Evolutionary conservation across 2,329 filamentous ascomycete species (phyloP).

Genomic region (Trichoderma arundinaceum): DNA sequence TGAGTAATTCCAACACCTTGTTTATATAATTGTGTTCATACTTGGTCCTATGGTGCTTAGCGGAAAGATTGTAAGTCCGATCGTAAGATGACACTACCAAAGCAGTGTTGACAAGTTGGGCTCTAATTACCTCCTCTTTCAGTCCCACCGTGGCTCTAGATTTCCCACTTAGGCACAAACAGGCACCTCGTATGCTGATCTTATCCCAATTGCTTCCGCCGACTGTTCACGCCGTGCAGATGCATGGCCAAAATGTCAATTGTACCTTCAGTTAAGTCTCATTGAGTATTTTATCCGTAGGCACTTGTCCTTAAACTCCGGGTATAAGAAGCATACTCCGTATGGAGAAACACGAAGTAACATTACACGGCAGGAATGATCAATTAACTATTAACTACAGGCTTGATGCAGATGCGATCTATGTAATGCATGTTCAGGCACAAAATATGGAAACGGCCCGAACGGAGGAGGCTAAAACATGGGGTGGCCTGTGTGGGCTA

Average conservation of each 20-base stretch:
- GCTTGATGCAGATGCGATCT: constrained; percentile 4
- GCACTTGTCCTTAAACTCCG: background rate
- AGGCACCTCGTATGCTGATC: constrained; percentile 19
- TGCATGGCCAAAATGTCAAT: background rate
- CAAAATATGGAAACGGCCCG: constrained; percentile 25
- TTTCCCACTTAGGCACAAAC: constrained; percentile 15
- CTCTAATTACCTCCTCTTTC: constrained; percentile 9
- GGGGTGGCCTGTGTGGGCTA: background rate
- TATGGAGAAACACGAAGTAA: background rate
- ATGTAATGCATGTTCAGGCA: constrained; percentile 1
- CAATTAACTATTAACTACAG: constrained; percentile 11
- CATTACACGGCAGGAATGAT: background rate
- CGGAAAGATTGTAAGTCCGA: background rate
- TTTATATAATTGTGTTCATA: too few relatives aligned
- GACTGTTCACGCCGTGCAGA: background rate
- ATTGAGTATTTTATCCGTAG: constrained; percentile 23
- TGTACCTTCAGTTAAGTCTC: background rate
- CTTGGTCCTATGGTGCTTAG: too few relatives aligned
- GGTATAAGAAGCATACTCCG: background rate
- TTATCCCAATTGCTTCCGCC: constrained; percentile 1
- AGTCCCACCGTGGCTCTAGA: constrained; percentile 7
- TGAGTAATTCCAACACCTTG: too few relatives aligned
- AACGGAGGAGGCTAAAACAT: constrained; percentile 1
- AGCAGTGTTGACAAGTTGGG: constrained; percentile 13
- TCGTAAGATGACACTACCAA: background rate